phyloP scores from a whole-genome alignment of 2,329 filamentous ascomycete species.

The Sarocladiaceae sp. region DNA sequence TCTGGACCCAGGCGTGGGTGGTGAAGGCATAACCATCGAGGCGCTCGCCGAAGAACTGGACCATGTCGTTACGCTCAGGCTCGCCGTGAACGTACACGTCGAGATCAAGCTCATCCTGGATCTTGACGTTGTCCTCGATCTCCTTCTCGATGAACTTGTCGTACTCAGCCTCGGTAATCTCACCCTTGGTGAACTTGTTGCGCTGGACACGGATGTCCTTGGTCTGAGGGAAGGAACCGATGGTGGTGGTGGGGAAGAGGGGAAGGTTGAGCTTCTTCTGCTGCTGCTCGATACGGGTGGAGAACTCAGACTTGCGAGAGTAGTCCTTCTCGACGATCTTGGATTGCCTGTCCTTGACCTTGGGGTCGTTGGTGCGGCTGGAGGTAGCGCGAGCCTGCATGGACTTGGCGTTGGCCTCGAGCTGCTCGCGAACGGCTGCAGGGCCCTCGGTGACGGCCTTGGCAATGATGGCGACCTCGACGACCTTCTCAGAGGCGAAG shows the following conservation, averaged over 20 bases:
- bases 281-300: conserved; percentile 77
- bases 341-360: conserved; percentile 93
- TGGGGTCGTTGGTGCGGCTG: conserved; percentile 90
- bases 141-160: conserved; percentile 99
- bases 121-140: conserved; percentile 89
- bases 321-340: conserved; percentile 80
- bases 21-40: conserved; percentile 97
- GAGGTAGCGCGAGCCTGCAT: conserved; percentile 87
- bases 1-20: conserved; percentile 98
- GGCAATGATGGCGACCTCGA: conserved; percentile 85
- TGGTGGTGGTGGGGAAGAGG: conserved; percentile 97
- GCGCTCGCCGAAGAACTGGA: conserved; percentile 99
- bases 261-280: conserved; percentile 89
- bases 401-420: conserved; percentile 96
- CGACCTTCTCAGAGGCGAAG: conserved; percentile 91
- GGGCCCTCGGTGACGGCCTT: conserved; percentile 95
- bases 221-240: conserved; percentile 98
- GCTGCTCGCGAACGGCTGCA: conserved; percentile 75
- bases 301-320: conserved; percentile 88
- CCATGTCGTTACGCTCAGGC: conserved; percentile 99
- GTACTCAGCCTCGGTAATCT: conserved; percentile 88
- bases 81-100: conserved; percentile 98
- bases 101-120: conserved; percentile 96
- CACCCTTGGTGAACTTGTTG: conserved; percentile 98
- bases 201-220: conserved; percentile 95